Conservation (phyloP, 345 rosid genomes). For the Melaleuca quinquenervia region DNA sequence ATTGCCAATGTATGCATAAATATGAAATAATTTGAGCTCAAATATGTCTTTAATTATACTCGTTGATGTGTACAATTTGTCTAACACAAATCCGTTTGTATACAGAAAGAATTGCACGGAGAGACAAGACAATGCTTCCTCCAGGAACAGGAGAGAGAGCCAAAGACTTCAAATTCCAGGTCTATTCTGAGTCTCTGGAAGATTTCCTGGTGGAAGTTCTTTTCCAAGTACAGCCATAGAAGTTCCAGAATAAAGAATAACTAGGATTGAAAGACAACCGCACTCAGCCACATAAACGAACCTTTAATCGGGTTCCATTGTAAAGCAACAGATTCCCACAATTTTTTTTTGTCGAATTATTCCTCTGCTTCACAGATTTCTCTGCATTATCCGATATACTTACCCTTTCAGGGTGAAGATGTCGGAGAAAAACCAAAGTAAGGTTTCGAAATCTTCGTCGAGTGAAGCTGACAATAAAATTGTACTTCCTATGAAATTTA, state of each 20-base stretch:
- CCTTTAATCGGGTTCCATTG: background rate
- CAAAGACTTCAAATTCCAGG: constrained; percentile 2
- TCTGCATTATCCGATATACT: background rate
- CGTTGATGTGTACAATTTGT: background rate
- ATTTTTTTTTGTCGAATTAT: background rate
- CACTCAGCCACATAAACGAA: background rate
- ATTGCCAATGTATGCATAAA: constrained; percentile 23
- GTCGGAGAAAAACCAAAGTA: background rate
- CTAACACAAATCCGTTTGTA: background rate
- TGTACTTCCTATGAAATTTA: background rate
- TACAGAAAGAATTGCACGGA: constrained; percentile 26
- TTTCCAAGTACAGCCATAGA: background rate
- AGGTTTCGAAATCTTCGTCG: background rate
- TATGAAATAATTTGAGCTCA: background rate
- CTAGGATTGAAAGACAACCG: background rate
- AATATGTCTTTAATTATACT: background rate
- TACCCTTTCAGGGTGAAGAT: background rate
- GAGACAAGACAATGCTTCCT: constrained; percentile 2
- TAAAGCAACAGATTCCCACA: background rate
- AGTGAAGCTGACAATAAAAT: background rate
- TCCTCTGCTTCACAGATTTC: background rate
- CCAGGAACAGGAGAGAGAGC: constrained; percentile 3
- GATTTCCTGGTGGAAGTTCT: constrained; percentile 31
- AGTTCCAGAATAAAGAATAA: constrained; percentile 1
- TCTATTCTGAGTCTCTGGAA: constrained; percentile 27